Evolutionary conservation across 768 basidiomycete species (phyloP), one percentile per base, ranked within the genome.

Genomic region (Tricholoma bakamatsutake): DNA sequence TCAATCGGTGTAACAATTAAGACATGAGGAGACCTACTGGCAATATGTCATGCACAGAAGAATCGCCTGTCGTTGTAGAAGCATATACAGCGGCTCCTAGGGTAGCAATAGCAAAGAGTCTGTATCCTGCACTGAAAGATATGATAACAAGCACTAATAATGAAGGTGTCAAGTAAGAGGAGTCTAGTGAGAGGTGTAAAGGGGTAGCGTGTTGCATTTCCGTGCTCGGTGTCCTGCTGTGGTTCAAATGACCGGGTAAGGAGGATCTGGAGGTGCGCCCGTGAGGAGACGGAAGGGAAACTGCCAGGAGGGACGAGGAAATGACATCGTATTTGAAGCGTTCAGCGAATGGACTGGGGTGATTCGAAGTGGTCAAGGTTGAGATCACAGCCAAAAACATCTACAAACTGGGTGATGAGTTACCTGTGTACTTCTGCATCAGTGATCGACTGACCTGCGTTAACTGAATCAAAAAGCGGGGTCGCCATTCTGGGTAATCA

Each of bases 311-410:
- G 7, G 88, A 83, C 2, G 89, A 90, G 3, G 89, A 89, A 57
- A 91, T 90, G 3, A 91, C 80, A 57, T 81, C 82, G 76, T 90
- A 91, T 67, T 90, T 90, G 80, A 92, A 90, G 40, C 80, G 85
- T 69, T 92, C 89, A 8, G 82, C 80, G 61, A 90, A 87, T 17
- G 78, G 75, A 58, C 70, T 78, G 3, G 75, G 67, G 5, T 73
- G 66, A 56, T 60, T 68, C 24, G 76, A 63, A 8, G 67, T 59
- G 33, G 71, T 65, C 9, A 71, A 49, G 40, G 70, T 65, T 5
- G 74, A 68, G 34, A 80, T 69, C 30, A 74, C 54, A 30, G 74
- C 67, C 56, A 70, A 58, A 15, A 80, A 58, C 33, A 72, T 61
- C 80, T 80, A 62, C 39, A 55, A 56, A 53, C 47, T 48, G 59